Evolutionary conservation across 148 eudicot species (phyloP).

Genomic region (Rheum nobile): DNA sequence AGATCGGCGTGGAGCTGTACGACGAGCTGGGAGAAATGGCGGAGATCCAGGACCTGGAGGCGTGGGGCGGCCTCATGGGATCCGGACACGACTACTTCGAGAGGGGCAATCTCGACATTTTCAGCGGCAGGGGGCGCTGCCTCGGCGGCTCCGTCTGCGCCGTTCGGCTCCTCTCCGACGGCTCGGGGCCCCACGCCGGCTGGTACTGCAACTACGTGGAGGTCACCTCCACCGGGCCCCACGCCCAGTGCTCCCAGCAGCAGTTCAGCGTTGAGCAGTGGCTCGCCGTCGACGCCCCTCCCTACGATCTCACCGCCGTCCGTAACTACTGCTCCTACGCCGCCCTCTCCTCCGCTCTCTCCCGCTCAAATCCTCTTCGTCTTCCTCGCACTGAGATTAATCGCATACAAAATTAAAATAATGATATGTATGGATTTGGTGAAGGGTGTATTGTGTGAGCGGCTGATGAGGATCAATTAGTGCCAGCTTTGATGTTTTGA

Average conservation of each 20-base stretch:
- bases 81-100: slow-evolving; percentile 67
- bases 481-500: no score
- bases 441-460: no score
- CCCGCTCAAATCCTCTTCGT: background rate
- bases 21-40: slow-evolving; percentile 31
- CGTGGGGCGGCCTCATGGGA: slow-evolving; percentile 90
- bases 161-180: slow-evolving; percentile 59
- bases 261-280: slow-evolving; percentile 59
- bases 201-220: slow-evolving; percentile 80
- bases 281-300: slow-evolving; percentile 43
- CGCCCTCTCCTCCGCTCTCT: background rate
- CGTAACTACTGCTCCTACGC: slow-evolving; percentile 24
- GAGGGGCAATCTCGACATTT: slow-evolving; percentile 68
- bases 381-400: background rate
- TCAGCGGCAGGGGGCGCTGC: slow-evolving; percentile 68
- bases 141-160: slow-evolving; percentile 43
- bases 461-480: no score
- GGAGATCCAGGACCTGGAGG: slow-evolving; percentile 38
- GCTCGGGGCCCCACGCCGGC: slow-evolving; percentile 49
- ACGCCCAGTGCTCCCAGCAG: slow-evolving; percentile 26
- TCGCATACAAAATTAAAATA: no score
- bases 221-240: slow-evolving; percentile 51
- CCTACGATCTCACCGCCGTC: slow-evolving; percentile 39
- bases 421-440: no score
- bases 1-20: slow-evolving; percentile 46